Evolutionary conservation across 441 rosid species (phyloP).

Genomic region (Raphanus hybrid): DNA sequence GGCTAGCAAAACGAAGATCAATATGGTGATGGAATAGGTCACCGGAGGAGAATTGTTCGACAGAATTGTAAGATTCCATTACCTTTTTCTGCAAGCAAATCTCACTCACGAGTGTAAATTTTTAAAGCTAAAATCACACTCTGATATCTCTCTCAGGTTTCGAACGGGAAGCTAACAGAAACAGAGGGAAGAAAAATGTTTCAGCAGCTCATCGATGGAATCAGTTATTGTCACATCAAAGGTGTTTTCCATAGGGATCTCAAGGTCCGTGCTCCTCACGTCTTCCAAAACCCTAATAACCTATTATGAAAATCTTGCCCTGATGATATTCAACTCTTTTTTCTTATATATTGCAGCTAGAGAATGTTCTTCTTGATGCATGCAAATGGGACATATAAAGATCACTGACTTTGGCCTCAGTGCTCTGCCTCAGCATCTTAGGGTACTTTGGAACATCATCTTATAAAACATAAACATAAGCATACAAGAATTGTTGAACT

Average conservation of each 20-base stretch:
- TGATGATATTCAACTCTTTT: neutral
- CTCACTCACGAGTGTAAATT: neutral
- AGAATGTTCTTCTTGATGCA: conserved; percentile 88
- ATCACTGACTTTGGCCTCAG: conserved; percentile 97
- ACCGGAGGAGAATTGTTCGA: conserved; percentile 94
- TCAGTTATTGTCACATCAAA: conserved; percentile 86
- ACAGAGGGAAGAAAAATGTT: conserved; percentile 84
- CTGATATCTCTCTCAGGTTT: conserved; percentile 56
- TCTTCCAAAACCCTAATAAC: neutral
- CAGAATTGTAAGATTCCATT: conserved; percentile 68
- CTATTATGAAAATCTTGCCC: neutral
- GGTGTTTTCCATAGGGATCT: conserved; percentile 97
- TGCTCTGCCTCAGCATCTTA: conserved; percentile 89
- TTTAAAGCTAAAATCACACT: conserved; percentile 14
- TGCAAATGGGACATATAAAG: conserved; percentile 79
- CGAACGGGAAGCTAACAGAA: conserved; percentile 74
- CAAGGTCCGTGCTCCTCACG: conserved; percentile 56
- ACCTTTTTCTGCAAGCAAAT: conserved; percentile 1
- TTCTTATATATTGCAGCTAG: conserved; percentile 64
- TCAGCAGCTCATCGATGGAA: conserved; percentile 93
- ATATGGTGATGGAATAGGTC: conserved; percentile 89
- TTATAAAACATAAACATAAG: neutral
- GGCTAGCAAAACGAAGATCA: conserved; percentile 93
- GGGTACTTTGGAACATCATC: conserved; percentile 49
- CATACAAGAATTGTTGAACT: neutral